These are phyloP conservation scores for Pyricularia sp. DNA, from an alignment of 2,329 filamentous ascomycete species.

Conservation along the genomic window DNA sequence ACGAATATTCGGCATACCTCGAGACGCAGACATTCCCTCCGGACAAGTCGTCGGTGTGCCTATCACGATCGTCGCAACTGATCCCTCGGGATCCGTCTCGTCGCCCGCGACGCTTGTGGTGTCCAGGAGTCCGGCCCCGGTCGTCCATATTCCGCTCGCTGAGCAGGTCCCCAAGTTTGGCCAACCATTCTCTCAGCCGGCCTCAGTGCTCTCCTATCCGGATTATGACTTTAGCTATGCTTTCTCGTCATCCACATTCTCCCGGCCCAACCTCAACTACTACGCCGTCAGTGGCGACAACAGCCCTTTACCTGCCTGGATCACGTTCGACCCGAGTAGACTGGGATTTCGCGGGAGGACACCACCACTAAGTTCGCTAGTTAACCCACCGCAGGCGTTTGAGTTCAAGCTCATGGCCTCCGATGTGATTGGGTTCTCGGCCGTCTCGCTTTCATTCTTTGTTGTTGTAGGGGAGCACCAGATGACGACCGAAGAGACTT, in stretches of 20 bases:
- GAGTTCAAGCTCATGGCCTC: conserved; percentile 63
- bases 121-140: conserved; percentile 41
- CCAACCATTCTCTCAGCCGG: conserved; percentile 40
- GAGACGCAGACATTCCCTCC: conserved; percentile 30
- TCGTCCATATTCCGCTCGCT: conserved; percentile 40
- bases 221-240: conserved; percentile 38
- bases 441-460: conserved; percentile 51
- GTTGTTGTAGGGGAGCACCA: conserved; percentile 60
- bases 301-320: conserved; percentile 76
- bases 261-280: conserved; percentile 47
- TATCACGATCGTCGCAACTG: conserved; percentile 58
- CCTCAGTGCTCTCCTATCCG: conserved; percentile 42
- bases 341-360: conserved; percentile 60
- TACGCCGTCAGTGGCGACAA: conserved; percentile 66
- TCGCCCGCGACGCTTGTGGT: conserved; percentile 61
- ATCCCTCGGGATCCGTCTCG: conserved; percentile 47
- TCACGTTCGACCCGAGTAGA: conserved; percentile 52
- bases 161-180: conserved; percentile 46
- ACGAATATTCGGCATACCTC: conserved; percentile 59
- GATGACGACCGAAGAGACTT: conserved; percentile 47
- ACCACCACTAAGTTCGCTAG: conserved; percentile 48
- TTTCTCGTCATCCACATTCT: conserved; percentile 50
- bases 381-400: conserved; percentile 59
- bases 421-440: conserved; percentile 66
- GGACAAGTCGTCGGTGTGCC: conserved; percentile 43